Evolutionary conservation across 441 rosid species (phyloP), one percentile per base, ranked within the genome.

Genomic region (Viola pubescens): DNA sequence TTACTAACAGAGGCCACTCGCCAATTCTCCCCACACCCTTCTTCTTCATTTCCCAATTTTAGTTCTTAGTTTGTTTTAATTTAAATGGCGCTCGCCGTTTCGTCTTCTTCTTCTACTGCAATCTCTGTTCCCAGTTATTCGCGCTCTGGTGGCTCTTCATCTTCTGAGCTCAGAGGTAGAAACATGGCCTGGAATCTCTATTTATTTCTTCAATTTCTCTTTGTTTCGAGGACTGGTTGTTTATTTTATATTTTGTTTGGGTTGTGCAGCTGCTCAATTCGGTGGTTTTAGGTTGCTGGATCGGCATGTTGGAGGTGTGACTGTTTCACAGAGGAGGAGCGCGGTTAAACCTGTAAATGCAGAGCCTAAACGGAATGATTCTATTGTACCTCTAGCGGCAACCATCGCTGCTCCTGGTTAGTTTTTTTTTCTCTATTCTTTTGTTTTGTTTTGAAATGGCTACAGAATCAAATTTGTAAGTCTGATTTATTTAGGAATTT

Each of bases 321-420:
- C 56, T 70, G 60, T 77, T 12, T 71, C 77, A 14, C 75, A 12
- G 10, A 6, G 78, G 49, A 75, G 86, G 47, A 47, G 71, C 42
- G 64, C 70, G 0, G 71, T 85, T 43, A 85, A 70, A 69, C 78
- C 92, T 4, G 55, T 88, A 26, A 81, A 83, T 65, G 94, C 82
- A 0, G 87, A 83, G 80, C 75, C 84, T 0, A 89, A 76, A 49
- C 56, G 83, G 52, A 83, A 66, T 3, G 82, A 73, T 47, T 77
- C 80, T 0, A 52, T 79, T 46, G 79, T 81, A 47, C 87, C 87
- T 60, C 69, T 73, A 1, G 91, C 94, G 0, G 85, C 97, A 60
- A 59, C 91, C 44, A 64, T 76, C 34, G 71, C 68, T 54, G 75
- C 84, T 69, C 77, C 85, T 38, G 85, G 92, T 85, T 38, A 49